Conservation (phyloP, 202 grass and related monocot genomes). For the Bolboschoenoplectus hybrid region DNA sequence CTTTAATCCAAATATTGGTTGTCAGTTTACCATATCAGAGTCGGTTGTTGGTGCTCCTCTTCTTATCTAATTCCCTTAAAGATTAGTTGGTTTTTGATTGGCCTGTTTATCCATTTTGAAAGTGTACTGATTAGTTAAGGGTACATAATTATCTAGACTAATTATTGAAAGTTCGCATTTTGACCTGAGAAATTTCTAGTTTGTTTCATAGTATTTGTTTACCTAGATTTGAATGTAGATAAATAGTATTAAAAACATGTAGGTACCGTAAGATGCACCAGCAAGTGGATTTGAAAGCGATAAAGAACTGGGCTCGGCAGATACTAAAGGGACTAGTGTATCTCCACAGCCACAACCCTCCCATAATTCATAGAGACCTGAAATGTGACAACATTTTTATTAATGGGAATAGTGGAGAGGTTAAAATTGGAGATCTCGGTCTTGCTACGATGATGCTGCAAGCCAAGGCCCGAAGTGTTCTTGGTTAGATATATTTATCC, state of each 20-base stretch:
- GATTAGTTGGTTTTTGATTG: background rate
- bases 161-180: background rate
- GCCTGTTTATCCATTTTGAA: background rate
- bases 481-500: conserved; percentile 53
- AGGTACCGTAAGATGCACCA: conserved; percentile 95
- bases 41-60: background rate
- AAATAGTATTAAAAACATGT: conserved; percentile 20
- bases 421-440: conserved; percentile 96
- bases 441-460: conserved; percentile 77
- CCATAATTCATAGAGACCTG: conserved; percentile 89
- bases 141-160: background rate
- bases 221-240: conserved; percentile 12
- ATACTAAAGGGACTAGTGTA: conserved; percentile 86
- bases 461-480: conserved; percentile 66
- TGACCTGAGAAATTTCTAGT: conserved; percentile 25
- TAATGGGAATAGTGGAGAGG: conserved; percentile 94
- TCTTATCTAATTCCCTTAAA: background rate
- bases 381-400: conserved; percentile 99
- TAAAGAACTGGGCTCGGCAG: conserved; percentile 97
- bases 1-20: background rate
- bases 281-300: conserved; percentile 83
- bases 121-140: background rate
- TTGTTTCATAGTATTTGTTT: background rate
- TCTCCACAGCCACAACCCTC: conserved; percentile 87
- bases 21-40: background rate